Evolutionary conservation across 2,329 filamentous ascomycete genomes (phyloP).

Genomic region (Fusarium albidum): DNA sequence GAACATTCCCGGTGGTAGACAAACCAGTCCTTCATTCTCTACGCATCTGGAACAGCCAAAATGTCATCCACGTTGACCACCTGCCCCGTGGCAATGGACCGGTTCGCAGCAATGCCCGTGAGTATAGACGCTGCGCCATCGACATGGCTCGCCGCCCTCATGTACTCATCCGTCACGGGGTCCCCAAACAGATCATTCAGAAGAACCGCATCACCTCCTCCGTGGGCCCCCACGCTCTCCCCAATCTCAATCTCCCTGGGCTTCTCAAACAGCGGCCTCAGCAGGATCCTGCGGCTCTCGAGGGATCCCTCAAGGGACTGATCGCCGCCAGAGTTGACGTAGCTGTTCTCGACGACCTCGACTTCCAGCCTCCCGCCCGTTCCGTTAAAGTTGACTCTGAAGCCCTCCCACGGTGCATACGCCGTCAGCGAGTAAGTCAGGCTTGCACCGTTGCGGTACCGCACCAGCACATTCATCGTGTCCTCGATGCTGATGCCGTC

Average conservation of each 20-base stretch:
- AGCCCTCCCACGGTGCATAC: conserved; percentile 70
- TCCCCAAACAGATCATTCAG: conserved; percentile 66
- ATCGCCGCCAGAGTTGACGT: conserved; percentile 67
- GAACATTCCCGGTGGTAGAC: too few species aligned
- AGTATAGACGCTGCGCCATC: conserved; percentile 67
- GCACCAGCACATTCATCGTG: conserved; percentile 67
- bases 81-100: conserved; percentile 64
- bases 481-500: conserved; percentile 72
- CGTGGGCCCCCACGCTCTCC: conserved; percentile 63
- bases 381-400: conserved; percentile 65
- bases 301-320: conserved; percentile 63
- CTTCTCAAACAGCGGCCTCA: conserved; percentile 65
- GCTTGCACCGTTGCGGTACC: conserved; percentile 63
- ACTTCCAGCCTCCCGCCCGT: conserved; percentile 66
- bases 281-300: conserved; percentile 56
- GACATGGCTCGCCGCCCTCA: conserved; percentile 63
- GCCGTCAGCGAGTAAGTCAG: conserved; percentile 68
- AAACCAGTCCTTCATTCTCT: too few species aligned
- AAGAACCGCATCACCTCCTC: conserved; percentile 66
- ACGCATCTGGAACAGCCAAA: conserved; percentile 35
- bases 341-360: conserved; percentile 69
- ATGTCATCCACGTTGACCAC: conserved; percentile 65
- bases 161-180: conserved; percentile 58
- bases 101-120: conserved; percentile 67
- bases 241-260: conserved; percentile 62